A percentile compares a stretch with the other conserved stretches of the same genome.
phyloP scores from a whole-genome alignment of 2,329 filamentous ascomycete genomes.

The Aureobasidium sp. region DNA sequence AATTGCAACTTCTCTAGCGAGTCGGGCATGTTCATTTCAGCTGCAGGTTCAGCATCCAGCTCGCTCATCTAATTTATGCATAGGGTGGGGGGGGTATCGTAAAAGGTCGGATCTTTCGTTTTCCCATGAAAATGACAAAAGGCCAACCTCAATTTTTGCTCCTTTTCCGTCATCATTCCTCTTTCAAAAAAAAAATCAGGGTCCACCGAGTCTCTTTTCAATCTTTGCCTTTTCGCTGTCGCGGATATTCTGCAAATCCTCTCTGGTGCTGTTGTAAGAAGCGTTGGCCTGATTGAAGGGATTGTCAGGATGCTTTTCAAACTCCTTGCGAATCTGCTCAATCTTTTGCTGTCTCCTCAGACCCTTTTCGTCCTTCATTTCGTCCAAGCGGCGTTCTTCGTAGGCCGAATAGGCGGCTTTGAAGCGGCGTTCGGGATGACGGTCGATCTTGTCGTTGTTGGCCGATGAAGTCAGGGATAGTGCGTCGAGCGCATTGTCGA shows the following conservation, averaged over 20 bases:
- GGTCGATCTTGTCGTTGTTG: conserved; percentile 63
- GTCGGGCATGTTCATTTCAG: no score
- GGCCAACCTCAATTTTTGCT: neutral
- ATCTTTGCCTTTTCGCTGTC: conserved; percentile 64
- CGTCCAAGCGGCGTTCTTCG: conserved; percentile 71
- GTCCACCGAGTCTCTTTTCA: conserved; percentile 57
- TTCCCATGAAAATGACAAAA: neutral
- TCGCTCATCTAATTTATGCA: conserved; percentile 10
- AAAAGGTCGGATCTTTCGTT: neutral
- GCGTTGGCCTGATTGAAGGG: conserved; percentile 77
- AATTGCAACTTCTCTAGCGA: no score
- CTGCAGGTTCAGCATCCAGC: no score
- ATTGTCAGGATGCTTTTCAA: conserved; percentile 90
- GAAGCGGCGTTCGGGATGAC: conserved; percentile 80
- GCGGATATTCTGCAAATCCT: conserved; percentile 63
- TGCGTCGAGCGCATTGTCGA: conserved; percentile 89
- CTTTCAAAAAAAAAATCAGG: neutral
- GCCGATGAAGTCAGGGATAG: conserved; percentile 59
- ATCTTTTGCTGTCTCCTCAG: conserved; percentile 77
- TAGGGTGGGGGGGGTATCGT: conserved; percentile 11
- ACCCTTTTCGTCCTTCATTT: conserved; percentile 81
- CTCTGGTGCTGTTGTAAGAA: conserved; percentile 68
- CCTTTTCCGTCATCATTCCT: neutral
- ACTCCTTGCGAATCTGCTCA: conserved; percentile 80
- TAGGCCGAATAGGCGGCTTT: conserved; percentile 79